phyloP scores from a whole-genome alignment of 106 monocot genomes.

The Platanthera guangdongensis region DNA sequence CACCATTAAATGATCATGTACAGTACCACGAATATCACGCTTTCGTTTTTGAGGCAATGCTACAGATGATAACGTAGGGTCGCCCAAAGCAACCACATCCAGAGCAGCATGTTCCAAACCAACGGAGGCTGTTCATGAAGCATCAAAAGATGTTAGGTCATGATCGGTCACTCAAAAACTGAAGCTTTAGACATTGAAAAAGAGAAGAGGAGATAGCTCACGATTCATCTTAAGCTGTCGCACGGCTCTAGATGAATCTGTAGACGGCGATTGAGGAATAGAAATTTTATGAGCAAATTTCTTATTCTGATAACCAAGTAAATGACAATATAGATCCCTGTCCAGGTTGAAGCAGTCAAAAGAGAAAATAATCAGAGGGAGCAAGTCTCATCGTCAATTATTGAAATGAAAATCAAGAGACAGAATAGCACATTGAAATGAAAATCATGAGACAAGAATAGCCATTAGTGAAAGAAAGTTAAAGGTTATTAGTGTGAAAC shows the following conservation, averaged over 20 bases:
- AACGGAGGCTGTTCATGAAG: background rate
- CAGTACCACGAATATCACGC: background rate
- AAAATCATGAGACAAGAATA: background rate
- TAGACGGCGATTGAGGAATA: background rate
- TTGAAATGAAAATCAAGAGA: background rate
- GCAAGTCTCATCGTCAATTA: background rate
- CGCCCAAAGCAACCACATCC: slow-evolving; percentile 2
- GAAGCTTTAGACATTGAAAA: background rate
- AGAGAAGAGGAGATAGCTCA: background rate
- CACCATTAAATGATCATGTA: background rate
- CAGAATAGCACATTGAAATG: slow-evolving; percentile 1
- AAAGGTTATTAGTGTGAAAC: background rate
- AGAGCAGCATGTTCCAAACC: background rate
- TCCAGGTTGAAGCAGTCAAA: background rate
- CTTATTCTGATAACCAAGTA: slow-evolving; percentile 6
- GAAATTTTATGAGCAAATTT: background rate
- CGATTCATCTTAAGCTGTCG: slow-evolving; percentile 5
- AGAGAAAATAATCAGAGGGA: background rate
- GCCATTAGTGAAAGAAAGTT: background rate
- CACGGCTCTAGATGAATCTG: slow-evolving; percentile 1
- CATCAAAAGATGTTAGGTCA: background rate
- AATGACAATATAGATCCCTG: slow-evolving; percentile 10
- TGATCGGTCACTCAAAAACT: background rate
- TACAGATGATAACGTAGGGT: background rate
- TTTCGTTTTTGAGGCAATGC: slow-evolving; percentile 7